Evolutionary conservation across 495 filamentous ascomycete genomes (phyloP).

Genomic region (Friedmanniomyces simplex): DNA sequence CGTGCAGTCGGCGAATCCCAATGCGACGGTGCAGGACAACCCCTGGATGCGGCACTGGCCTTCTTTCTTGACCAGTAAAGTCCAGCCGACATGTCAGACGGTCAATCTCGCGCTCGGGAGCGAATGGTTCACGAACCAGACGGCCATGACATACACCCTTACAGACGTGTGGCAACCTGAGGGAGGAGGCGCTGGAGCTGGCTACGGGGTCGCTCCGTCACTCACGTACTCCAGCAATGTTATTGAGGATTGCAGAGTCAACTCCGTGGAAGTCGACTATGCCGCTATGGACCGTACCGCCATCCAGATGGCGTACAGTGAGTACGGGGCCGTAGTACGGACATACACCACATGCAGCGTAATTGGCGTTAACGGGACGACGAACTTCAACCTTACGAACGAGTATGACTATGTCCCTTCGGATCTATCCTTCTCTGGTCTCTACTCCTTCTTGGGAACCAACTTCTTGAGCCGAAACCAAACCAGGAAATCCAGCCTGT

Average conservation of each 20-base stretch:
- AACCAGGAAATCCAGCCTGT: constrained; percentile 16
- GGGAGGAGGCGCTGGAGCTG: constrained; percentile 4
- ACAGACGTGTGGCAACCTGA: constrained; percentile 20
- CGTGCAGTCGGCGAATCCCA: constrained; percentile 21
- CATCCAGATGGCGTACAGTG: constrained; percentile 7
- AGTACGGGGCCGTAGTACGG: constrained; percentile 4
- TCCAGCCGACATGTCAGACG: constrained; percentile 22
- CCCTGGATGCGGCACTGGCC: constrained; percentile 25
- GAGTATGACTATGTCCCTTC: constrained; percentile 21
- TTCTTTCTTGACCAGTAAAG: constrained; percentile 24
- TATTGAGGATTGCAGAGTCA: constrained; percentile 24
- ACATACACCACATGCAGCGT: constrained; percentile 10
- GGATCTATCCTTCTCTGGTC: not conserved
- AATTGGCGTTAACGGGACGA: not conserved
- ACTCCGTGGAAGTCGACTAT: constrained; percentile 21
- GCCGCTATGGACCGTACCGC: constrained; percentile 10
- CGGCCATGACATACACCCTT: constrained; percentile 25
- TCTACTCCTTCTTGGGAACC: constrained; percentile 10
- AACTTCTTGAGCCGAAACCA: constrained; percentile 10
- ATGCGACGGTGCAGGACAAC: constrained; percentile 17
- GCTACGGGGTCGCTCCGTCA: constrained; percentile 13
- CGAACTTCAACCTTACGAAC: constrained; percentile 23
- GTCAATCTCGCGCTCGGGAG: constrained; percentile 21
- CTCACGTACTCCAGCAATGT: constrained; percentile 25
- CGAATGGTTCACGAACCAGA: constrained; percentile 27